Evolutionary conservation across 768 basidiomycete genomes (phyloP), one percentile per base, ranked within the genome.

Genomic region (Porphyrellus cyaneotinctus): DNA sequence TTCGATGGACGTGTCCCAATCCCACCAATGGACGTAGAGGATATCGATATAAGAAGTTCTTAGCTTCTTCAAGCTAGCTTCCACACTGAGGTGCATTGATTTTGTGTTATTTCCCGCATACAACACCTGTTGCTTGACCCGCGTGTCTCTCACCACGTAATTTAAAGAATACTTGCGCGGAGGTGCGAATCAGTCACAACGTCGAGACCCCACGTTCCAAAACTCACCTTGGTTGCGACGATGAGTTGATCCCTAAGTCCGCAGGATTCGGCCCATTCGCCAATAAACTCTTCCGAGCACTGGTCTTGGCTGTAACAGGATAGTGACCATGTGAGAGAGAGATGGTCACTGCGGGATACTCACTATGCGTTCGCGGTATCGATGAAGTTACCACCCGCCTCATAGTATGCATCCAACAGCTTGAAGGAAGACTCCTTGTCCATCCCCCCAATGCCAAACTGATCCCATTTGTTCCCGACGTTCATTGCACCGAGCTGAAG

Each of bases 31-130:
- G 1, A 82, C 58, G 58, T 82, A 82, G 22, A 82, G 59, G 50
- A 83, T 73, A 54, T 82, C 81, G 60, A 82, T 75, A 54, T 78
- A 86, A 15, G 74, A 67, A 0, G 82, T 85, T 33, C 80, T 70
- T 14, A 87, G 72, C 57, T 81, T 83, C 49, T 67, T 70, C 43
- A 78, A 67, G 26, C 66, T 69, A 1, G 63, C 65, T 5, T 68
- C 66, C 4, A 74, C 63, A 6, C 61, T 62, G 45, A 70, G 9
- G 14, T 56, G 48, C 60, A 78, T 58, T 2, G 58, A 64, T 51
- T 74, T 74, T 39, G 64, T 52, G 47, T 58, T 58, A 58, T 78
- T 78, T 14, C 77, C 75, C 7, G 43, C 43, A 47, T 66, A 73
- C 28, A 70, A 67, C 14, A 64, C 54, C 24, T 62, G 49, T 28